Evolutionary conservation across 495 filamentous ascomycete species (phyloP), one percentile per base, ranked within the genome.

Genomic region (Penicillium coffeae): DNA sequence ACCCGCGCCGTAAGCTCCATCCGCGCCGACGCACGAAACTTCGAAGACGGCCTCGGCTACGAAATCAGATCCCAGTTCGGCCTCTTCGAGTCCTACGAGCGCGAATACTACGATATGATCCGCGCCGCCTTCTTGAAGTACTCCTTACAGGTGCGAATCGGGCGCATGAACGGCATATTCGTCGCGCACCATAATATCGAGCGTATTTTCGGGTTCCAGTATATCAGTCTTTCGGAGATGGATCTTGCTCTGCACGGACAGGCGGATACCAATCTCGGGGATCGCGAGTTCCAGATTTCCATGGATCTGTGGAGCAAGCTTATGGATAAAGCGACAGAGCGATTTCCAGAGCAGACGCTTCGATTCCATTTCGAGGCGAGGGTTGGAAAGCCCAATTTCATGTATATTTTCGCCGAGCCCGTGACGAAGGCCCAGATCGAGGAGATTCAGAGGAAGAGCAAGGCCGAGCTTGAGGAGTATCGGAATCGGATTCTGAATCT

Each of bases 121-220:
- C 80, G 93, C 25, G 79, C 89, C 2, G 92, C 92, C 6, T 95
- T 99, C 72, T 72, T 99, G 47, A 97, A 97, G 58, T 99, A 99
- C 63, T 95, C 90, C 4, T 75, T 99, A 19, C 93, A 99, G 64
- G 93, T 91, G 27, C 84, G 93, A 18, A 89, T 97, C 76, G 93
- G 93, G 21, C 83, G 94, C 16, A 99, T 99, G 93, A 91, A 97
- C 54, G 93, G 93, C 42, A 96, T 97, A 41, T 97, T 96, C 56
- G 88, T 96, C n/a, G 94, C 94, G 10, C 97, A 83, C 64, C 93
- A 99, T 69, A 99, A 99, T 58, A 84, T 89, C 4, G 78, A 95
- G 63, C 83, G 89, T 27, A 95, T 99, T 36, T 99, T 99, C 61
- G 93, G 93, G 0, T 99, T 99, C 67, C 93, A 97, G 65, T 99